Conservation (phyloP, 2,329 filamentous ascomycete species). For the Fusarium mangiferae region DNA sequence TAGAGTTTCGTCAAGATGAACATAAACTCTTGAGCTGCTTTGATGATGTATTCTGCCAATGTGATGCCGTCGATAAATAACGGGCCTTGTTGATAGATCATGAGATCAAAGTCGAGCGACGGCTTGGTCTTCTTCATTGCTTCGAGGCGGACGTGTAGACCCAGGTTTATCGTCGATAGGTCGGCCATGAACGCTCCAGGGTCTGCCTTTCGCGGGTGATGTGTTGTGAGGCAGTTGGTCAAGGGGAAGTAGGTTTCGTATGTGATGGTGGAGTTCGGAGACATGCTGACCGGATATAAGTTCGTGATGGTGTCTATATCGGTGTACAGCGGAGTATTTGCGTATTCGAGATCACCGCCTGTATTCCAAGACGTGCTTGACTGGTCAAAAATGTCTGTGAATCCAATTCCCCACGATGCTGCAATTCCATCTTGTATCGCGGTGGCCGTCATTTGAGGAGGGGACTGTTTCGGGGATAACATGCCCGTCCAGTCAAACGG, state of each 20-base stretch:
- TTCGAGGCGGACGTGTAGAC: neutral
- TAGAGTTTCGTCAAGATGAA: neutral
- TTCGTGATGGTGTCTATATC: neutral
- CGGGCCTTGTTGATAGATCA: neutral
- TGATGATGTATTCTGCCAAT: neutral
- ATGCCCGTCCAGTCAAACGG: neutral
- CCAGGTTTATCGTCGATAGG: neutral
- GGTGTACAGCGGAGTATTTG: rapidly evolving
- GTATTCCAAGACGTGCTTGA: rapidly evolving
- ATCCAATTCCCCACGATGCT: neutral
- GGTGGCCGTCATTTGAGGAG: neutral
- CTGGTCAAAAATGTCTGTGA: neutral
- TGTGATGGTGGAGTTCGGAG: rapidly evolving
- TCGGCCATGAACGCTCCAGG: neutral
- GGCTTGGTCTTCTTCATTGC: neutral
- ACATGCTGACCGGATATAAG: rapidly evolving
- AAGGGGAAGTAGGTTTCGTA: neutral
- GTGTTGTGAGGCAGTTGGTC: neutral
- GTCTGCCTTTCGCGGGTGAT: neutral
- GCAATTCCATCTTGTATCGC: neutral
- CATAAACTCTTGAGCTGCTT: neutral
- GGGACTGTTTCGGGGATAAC: rapidly evolving
- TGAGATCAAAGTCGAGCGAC: neutral
- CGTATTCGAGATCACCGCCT: neutral
- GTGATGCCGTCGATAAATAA: neutral